These are phyloP conservation scores for Terfezia boudieri DNA, from an alignment of 495 filamentous ascomycete genomes.

Conservation along the genomic window DNA sequence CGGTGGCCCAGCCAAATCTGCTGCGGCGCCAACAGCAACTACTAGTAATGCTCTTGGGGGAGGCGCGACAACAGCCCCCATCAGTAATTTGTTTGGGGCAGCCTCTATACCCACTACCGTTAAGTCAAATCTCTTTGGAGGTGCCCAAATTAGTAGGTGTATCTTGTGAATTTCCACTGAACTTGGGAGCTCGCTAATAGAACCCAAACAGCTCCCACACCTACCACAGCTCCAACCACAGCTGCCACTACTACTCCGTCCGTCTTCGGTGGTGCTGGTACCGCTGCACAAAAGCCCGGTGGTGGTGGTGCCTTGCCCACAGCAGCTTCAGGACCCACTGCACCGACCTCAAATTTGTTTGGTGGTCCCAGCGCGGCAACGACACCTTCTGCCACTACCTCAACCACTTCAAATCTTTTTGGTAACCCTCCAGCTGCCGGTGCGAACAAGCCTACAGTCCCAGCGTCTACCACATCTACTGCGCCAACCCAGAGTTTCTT, in stretches of 20 bases:
- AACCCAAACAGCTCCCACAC: background rate
- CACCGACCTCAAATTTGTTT: background rate
- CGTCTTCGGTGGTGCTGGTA: background rate
- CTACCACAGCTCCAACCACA: background rate
- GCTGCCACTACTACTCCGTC: conserved; percentile 3
- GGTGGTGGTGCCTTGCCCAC: background rate
- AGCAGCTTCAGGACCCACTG: background rate
- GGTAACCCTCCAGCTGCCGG: background rate
- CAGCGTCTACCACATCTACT: conserved; percentile 1
- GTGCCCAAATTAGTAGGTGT: no score
- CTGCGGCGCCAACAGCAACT: background rate
- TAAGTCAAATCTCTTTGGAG: no score
- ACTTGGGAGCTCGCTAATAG: no score
- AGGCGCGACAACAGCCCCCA: background rate
- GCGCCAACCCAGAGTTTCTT: conserved; percentile 3
- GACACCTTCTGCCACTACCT: background rate
- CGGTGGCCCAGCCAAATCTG: conserved; percentile 1
- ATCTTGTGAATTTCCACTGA: no score
- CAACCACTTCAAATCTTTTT: background rate
- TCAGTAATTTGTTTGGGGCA: background rate
- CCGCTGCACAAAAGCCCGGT: background rate
- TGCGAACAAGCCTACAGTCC: conserved; percentile 1
- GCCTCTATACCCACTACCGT: background rate
- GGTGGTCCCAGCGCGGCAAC: background rate
- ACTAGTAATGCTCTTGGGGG: background rate